These are phyloP conservation scores for Hypoxylon cercidicola DNA, from an alignment of 495 filamentous ascomycete species.

Conservation along the genomic window DNA sequence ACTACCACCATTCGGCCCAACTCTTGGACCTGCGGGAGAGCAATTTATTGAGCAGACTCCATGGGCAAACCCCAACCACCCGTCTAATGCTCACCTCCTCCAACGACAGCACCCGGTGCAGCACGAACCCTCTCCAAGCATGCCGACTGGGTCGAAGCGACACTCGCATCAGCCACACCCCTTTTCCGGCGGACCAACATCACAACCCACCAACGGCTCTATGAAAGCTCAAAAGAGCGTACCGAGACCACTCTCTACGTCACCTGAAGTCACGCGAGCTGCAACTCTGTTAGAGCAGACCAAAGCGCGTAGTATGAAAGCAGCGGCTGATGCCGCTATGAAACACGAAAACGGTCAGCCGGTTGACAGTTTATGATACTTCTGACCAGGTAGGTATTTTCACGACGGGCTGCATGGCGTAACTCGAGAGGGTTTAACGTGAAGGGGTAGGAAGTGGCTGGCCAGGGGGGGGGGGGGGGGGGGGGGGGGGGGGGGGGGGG, in stretches of 20 bases:
- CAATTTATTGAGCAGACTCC: constrained; percentile 84
- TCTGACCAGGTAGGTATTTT: constrained; percentile 8
- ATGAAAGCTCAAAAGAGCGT: constrained; percentile 34
- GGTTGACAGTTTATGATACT: constrained; percentile 30
- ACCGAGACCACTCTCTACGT: constrained; percentile 40
- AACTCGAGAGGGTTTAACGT: constrained; percentile 2
- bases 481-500: too few relatives aligned
- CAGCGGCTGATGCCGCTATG: constrained; percentile 33
- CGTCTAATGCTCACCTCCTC: constrained; percentile 66
- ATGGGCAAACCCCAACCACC: constrained; percentile 90
- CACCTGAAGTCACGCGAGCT: constrained; percentile 46
- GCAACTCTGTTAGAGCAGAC: constrained; percentile 45
- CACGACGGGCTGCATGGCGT: constrained; percentile 18
- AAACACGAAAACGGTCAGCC: constrained; percentile 35
- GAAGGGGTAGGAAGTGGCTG: not conserved
- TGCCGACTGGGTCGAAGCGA: constrained; percentile 45
- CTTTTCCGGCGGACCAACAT: constrained; percentile 42
- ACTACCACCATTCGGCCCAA: constrained; percentile 49
- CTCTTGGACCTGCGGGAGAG: constrained; percentile 75
- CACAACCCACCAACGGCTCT: constrained; percentile 39
- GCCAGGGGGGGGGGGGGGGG: constrained; percentile 1
- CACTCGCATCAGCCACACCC: constrained; percentile 48
- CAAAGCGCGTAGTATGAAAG: constrained; percentile 39
- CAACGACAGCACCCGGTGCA: constrained; percentile 53
- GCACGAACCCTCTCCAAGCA: constrained; percentile 41